phyloP scores from a whole-genome alignment of 371 early-diverging fungal genomes.

The Lichtheimia ornata region DNA sequence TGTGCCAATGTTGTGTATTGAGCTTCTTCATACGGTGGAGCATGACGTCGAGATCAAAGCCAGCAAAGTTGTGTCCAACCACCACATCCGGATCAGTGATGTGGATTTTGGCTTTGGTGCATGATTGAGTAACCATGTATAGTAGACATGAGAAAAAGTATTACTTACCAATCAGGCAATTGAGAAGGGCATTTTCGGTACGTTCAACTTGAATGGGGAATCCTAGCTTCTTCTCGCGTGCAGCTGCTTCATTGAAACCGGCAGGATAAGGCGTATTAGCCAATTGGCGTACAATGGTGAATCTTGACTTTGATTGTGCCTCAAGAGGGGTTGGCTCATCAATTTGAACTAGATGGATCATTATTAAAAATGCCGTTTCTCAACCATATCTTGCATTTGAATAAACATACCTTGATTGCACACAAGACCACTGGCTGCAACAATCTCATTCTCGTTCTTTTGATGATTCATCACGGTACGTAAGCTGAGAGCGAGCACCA shows the following conservation, averaged over 20 bases:
- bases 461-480: conserved; percentile 81
- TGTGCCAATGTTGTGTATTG: conserved; percentile 57
- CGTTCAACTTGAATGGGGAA: conserved; percentile 48
- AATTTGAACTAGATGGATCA: conserved; percentile 45
- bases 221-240: conserved; percentile 29
- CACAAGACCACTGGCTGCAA: conserved; percentile 67
- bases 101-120: conserved; percentile 64
- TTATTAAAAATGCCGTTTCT: neutral
- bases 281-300: conserved; percentile 72
- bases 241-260: conserved; percentile 55
- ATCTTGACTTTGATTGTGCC: conserved; percentile 48
- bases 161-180: conserved; percentile 61
- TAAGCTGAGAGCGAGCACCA: conserved; percentile 82
- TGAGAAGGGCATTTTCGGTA: conserved; percentile 68
- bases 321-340: conserved; percentile 55
- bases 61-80: conserved; percentile 96
- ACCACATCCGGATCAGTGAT: conserved; percentile 90
- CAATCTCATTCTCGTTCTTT: conserved; percentile 87
- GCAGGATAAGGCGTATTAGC: conserved; percentile 61
- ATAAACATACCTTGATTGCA: conserved; percentile 50
- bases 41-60: conserved; percentile 90
- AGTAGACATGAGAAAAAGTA: neutral
- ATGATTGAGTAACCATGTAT: neutral
- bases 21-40: conserved; percentile 90
- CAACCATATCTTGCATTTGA: no score